Evolutionary conservation across 805 yeast species (phyloP), one percentile per base, ranked within the genome.

Genomic region (Komagataella pastoris): DNA sequence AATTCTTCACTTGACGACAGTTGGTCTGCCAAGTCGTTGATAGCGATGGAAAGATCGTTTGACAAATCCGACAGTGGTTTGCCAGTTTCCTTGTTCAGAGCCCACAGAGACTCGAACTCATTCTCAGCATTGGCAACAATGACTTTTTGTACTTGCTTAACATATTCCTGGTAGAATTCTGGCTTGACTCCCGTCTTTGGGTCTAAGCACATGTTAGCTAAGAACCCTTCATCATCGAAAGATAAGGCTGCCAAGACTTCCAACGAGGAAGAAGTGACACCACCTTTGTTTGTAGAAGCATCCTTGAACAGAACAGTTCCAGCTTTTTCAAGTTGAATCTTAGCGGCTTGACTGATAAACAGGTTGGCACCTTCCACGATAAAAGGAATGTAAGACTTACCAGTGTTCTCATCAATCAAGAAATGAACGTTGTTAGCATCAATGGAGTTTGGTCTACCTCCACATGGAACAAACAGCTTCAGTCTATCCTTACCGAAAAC

Each of bases 361-460:
- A 91, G 75, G 68, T 91, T 93, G 52, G 99, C 99, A 65, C 99
- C 99, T 72, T 91, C 99, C 53, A 93, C 97, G 64, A 91, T 80
- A 69, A 83, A 88, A 49, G 95, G 95, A 59, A 93, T 76, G 57
- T 79, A 72, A 18, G 86, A 67, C 67, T 84, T 83, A 53, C 93
- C 95, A 30, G 90, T 82, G 60, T 80, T 80, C 46, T 72, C 74
- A 66, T 85, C 88, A 58, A 93, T 79, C 60, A 88, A 79, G 51
- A 70, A 70, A 56, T 73, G 71, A 54, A 90, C 93, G 61, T 86
- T 93, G 66, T 81, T 83, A 56, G 90, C 80, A 66, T 90, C 95
- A 65, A 91, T 82, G 18, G 98, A 95, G 59, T 87, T 91, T 54
- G 99, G 99, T 70, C 99, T 85, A 59, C 99, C 99, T 68, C 99